These are phyloP conservation scores for Dioszegia crocea DNA, from an alignment of 768 basidiomycete genomes.

Conservation along the genomic window DNA sequence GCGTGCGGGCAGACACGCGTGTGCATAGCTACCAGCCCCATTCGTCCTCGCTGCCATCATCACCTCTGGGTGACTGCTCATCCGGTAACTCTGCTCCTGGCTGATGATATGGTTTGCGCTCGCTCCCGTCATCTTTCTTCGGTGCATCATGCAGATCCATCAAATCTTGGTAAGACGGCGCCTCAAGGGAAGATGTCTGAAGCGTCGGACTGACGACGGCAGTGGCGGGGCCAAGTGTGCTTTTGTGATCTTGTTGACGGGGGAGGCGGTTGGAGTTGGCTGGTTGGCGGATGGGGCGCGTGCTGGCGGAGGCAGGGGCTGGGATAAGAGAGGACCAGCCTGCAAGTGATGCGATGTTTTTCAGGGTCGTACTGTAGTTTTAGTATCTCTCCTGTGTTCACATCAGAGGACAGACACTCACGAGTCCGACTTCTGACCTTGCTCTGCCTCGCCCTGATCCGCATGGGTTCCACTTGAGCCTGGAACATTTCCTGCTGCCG, in stretches of 20 bases:
- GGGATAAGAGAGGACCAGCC: neutral
- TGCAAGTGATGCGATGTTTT: conserved; percentile 1
- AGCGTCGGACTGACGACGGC: neutral
- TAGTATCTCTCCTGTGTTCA: neutral
- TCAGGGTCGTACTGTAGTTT: conserved; percentile 1
- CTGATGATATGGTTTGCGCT: too few species aligned
- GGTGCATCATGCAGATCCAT: conserved; percentile 1
- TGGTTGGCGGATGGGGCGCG: neutral
- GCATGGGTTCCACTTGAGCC: too few species aligned
- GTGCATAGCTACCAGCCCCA: neutral
- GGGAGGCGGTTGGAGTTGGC: neutral
- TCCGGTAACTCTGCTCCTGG: neutral
- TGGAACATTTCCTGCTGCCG: conserved; percentile 39
- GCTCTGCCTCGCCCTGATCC: neutral
- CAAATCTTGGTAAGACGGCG: neutral
- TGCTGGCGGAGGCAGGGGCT: neutral
- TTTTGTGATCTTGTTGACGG: neutral
- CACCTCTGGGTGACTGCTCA: neutral
- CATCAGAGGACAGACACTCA: neutral
- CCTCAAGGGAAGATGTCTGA: too few species aligned
- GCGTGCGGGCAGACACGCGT: neutral
- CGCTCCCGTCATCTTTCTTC: too few species aligned
- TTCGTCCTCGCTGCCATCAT: neutral
- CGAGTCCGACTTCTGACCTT: neutral
- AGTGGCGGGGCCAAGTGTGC: neutral